These are phyloP conservation scores for Prosopis cineraria DNA, from an alignment of 306 rosid species.

Conservation along the genomic window DNA sequence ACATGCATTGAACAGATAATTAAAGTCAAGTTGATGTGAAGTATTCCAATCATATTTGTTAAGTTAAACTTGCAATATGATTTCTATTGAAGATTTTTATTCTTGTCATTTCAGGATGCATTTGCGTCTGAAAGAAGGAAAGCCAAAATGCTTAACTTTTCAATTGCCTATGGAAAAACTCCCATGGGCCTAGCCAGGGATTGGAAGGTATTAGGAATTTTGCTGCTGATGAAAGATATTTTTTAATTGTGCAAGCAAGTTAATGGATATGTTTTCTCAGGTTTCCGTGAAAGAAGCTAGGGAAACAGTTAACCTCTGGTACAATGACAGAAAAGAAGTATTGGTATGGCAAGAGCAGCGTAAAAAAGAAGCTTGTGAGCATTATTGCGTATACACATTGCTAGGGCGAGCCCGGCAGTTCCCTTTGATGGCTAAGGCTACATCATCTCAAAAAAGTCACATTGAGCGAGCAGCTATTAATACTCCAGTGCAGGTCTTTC, in stretches of 20 bases:
- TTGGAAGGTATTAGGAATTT: conserved; percentile 71
- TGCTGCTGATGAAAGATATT: conserved; percentile 18
- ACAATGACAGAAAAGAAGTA: conserved; percentile 88
- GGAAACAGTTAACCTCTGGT: conserved; percentile 89
- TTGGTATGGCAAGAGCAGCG: conserved; percentile 76
- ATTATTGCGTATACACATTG: conserved; percentile 67
- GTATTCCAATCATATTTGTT: background rate
- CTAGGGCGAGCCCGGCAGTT: conserved; percentile 84
- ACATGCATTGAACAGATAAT: background rate
- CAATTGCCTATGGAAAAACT: conserved; percentile 97
- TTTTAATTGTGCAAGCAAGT: conserved; percentile 6
- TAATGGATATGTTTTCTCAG: conserved; percentile 48
- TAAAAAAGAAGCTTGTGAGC: conserved; percentile 63
- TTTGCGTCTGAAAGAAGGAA: conserved; percentile 94
- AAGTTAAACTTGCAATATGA: background rate
- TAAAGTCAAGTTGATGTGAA: background rate
- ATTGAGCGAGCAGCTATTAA: conserved; percentile 96
- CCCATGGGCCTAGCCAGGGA: conserved; percentile 91
- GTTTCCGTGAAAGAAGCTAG: conserved; percentile 89
- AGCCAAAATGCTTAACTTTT: conserved; percentile 96
- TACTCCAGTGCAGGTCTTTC: conserved; percentile 90
- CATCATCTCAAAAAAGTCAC: conserved; percentile 74
- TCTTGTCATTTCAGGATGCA: conserved; percentile 60
- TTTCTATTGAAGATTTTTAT: conserved; percentile 9
- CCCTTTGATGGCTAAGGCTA: conserved; percentile 66